Evolutionary conservation across 768 basidiomycete species (phyloP).

Genomic region (Punctularia strigosozonata): DNA sequence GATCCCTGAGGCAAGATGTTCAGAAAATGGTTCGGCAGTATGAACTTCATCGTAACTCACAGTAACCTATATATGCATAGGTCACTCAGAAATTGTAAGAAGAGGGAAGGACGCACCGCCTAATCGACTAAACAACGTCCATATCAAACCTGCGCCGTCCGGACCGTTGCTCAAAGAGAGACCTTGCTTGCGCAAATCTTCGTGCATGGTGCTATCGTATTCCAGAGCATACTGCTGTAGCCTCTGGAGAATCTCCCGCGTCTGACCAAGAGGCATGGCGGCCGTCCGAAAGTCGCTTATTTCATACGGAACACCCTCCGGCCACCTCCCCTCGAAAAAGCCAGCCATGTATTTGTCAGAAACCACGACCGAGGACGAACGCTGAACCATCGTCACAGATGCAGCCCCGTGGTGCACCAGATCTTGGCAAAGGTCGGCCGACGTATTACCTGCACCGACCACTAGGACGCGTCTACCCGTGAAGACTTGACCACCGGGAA

Average conservation of each 20-base stretch:
- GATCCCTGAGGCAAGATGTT: conserved; percentile 13
- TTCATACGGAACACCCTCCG: conserved; percentile 12
- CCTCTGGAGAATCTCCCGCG: conserved; percentile 11
- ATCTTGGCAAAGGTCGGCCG: conserved; percentile 28
- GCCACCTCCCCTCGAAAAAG: conserved; percentile 7
- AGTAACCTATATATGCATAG: not conserved
- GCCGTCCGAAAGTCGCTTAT: conserved; percentile 13
- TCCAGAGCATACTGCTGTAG: conserved; percentile 13
- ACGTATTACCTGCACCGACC: conserved; percentile 28
- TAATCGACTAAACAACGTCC: conserved; percentile 11
- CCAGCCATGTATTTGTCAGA: conserved; percentile 1
- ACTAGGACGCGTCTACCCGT: conserved; percentile 26
- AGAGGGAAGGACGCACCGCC: conserved; percentile 18
- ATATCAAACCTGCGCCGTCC: conserved; percentile 21
- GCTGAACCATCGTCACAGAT: conserved; percentile 30
- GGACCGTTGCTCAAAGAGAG: conserved; percentile 23
- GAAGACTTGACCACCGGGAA: conserved; percentile 16
- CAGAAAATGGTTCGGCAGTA: not conserved
- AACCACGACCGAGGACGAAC: conserved; percentile 25
- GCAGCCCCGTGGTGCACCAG: conserved; percentile 19
- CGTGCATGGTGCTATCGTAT: conserved; percentile 21
- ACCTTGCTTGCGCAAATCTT: conserved; percentile 23
- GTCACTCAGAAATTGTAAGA: not conserved
- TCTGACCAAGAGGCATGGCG: conserved; percentile 14
- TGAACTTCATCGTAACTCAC: not conserved